These are phyloP conservation scores for Carex scoparia DNA, from an alignment of 176 grass and related monocot species.

Conservation along the genomic window DNA sequence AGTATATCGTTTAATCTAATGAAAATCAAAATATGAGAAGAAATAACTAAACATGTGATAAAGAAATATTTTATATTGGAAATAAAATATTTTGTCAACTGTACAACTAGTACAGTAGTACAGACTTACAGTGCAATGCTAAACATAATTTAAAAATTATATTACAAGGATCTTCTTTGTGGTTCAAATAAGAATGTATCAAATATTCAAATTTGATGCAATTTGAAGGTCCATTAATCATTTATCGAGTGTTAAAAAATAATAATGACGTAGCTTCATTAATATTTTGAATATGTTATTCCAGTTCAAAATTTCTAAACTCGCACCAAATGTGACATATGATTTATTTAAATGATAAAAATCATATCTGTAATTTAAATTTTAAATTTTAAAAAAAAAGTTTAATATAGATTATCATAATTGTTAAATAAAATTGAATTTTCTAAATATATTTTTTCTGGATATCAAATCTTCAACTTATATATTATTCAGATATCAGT, in stretches of 20 bases:
- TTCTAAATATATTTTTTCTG: too few species aligned
- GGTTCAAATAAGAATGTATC: neutral
- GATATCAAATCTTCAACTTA: neutral
- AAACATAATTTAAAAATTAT: neutral
- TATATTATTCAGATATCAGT: too few species aligned
- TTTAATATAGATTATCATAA: too few species aligned
- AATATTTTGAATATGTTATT: neutral
- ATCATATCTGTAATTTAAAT: too few species aligned
- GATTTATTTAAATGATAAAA: too few species aligned
- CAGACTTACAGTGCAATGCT: neutral
- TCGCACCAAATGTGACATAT: neutral
- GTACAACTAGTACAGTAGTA: neutral
- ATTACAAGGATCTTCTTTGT: neutral
- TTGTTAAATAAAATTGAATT: too few species aligned
- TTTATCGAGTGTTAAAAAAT: neutral
- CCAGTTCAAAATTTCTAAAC: neutral
- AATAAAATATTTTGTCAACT: neutral
- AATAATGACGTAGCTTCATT: too few species aligned
- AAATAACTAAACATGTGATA: neutral
- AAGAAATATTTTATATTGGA: neutral
- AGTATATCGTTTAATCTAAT: too few species aligned
- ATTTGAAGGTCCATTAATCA: neutral
- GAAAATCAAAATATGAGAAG: neutral
- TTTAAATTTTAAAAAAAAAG: too few species aligned
- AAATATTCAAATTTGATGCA: neutral